These are phyloP conservation scores for Axilococcus clingmanii DNA, from an alignment of 139 green algal genomes.

Conservation along the genomic window DNA sequence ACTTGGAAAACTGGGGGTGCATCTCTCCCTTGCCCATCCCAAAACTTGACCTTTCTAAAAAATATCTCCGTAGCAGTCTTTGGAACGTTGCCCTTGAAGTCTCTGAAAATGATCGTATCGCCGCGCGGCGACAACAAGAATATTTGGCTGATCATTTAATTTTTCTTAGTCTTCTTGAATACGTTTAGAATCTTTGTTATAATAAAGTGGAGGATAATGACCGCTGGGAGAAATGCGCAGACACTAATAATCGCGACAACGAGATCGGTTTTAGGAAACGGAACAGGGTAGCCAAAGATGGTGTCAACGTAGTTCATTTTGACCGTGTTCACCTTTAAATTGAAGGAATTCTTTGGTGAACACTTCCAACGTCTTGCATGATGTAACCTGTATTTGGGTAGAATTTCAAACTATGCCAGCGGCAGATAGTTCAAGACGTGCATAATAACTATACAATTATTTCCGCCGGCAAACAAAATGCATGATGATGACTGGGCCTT, in stretches of 20 bases:
- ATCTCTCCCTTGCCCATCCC: conserved; percentile 58
- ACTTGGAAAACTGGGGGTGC: conserved; percentile 83
- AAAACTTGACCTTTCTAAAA: conserved; percentile 82
- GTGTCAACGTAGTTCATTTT: no score
- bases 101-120: conserved; percentile 84
- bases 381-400: no score
- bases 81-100: conserved; percentile 81
- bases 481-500: no score
- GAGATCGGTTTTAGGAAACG: conserved; percentile 35
- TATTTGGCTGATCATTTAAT: conserved; percentile 80
- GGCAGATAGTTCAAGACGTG: no score
- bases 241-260: conserved; percentile 33
- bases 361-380: no score
- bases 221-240: conserved; percentile 29
- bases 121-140: conserved; percentile 82
- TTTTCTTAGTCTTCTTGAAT: neutral
- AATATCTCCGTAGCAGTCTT: conserved; percentile 77
- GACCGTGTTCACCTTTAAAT: no score
- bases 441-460: no score
- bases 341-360: no score
- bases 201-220: conserved; percentile 29
- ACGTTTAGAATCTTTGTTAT: conserved; percentile 1
- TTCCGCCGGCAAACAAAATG: no score
- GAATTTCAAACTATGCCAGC: no score
- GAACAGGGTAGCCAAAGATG: conserved; percentile 33